Evolutionary conservation across 352 stramenopile genomes (phyloP), one percentile per base, ranked within the genome.

Genomic region (Globisporangium orthogonon): DNA sequence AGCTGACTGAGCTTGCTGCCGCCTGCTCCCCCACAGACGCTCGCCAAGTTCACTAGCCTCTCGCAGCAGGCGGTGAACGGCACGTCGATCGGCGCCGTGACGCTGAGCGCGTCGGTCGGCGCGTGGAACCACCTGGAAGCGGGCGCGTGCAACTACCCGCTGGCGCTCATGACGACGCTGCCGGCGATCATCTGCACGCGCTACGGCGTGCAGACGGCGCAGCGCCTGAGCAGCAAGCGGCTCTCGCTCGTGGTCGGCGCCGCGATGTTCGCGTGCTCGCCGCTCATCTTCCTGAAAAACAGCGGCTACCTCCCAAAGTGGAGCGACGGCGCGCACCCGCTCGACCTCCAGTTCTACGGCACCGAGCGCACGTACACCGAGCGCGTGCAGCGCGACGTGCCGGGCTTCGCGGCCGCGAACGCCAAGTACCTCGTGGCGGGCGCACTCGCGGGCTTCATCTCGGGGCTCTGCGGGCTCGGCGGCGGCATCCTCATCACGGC

Each of bases 401-500:
- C 58, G 2, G 62, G 57, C 7, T 91, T 94, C 45, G 66, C 69
- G 4, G 37, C 60, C 13, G 77, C 70, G 39, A 94, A 94, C 51
- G 56, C 62, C 54, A 92, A 94, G 77, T 94, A 94, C 62, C 65
- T 89, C 45, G 46, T 80, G 7, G 84, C 84, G 0, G 84, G 84
- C 18, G 82, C 77, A 35, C 71, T 83, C 17, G 78, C 84, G 7
- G 84, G 84, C 31, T 94, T 91, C 66, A 86, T 94, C 67, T 94
- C 84, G 18, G 84, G 84, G 1, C 67, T 94, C 7, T 94, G 84
- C 44, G 84, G 84, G 35, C 69, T 92, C 37, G 84, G 84, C 64
- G 84, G 84, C 54, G 84, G 84, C 18, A 90, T 94, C 57, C 73
- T 94, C 56, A 94, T 94, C 64, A 94, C 84, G 15, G 79, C 84